Evolutionary conservation across 352 stramenopile species (phyloP), one percentile per base, ranked within the genome.

Genomic region (Phytopythium helicoides): DNA sequence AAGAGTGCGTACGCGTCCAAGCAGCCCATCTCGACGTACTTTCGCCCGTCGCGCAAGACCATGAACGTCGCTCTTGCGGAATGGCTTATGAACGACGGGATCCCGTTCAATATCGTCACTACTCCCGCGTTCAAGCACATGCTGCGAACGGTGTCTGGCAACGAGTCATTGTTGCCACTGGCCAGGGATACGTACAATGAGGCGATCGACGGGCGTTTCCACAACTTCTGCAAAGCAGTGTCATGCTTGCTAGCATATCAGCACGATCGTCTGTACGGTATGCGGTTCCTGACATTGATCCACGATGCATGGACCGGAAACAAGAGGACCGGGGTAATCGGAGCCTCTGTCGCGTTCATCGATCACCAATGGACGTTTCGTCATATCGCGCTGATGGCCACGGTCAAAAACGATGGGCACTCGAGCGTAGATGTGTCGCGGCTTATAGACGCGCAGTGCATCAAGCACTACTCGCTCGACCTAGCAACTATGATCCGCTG

Each of bases 361-460:
- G 46, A 52, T 35, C 31, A 44, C n/a, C 33, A 37, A 18, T 52
- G 46, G 46, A 23, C 1, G 1, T 52, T 52, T 10, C 46, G 18
- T 7, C 28, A 42, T 11, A 52, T 52, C 23, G 46, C 46, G 4
- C 15, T 52, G 14, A 16, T 52, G 1, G 33, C 16, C 1, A 35
- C 46, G 4, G 28, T 28, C 1, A 52, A 52, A 33, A 52, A 42
- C 46, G 31, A 42, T 25, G 31, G 33, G 2, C 46, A 52, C 33
- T n/a, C 25, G 3, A 12, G 6, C 2, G 35, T 41, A 0, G 38
- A 48, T 6, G 51, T 21, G 46, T 56, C 3, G n/a, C 21, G 9
- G 22, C 50, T 28, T 18, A 56, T 40, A 3, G 21, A 33, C 3
- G 21, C 16, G 21, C 39, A 23, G 0, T 47, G 19, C 39, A 7